Percentiles rank a stretch among this genome's conserved stretches.
phyloP scores from a whole-genome alignment of 2,329 filamentous ascomycete species.

The Penicillium sp. region DNA sequence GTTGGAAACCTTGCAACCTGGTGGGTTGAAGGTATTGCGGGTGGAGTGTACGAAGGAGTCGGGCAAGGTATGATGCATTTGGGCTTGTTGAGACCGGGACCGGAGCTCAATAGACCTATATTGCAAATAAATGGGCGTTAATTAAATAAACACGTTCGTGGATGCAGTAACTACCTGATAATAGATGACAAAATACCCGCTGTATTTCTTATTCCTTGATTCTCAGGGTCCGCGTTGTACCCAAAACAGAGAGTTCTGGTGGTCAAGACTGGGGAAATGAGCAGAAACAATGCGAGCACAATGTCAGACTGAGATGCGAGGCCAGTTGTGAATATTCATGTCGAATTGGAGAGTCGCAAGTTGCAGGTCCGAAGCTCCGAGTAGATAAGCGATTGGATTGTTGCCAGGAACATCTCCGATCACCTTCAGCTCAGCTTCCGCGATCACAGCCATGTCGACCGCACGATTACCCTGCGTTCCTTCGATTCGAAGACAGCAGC shows the following conservation, averaged over 20 bases:
- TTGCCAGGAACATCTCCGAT: not conserved
- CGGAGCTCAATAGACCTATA: constrained; percentile 17
- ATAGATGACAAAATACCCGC: not conserved
- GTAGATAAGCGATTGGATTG: constrained; percentile 6
- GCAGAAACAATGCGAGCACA: no score
- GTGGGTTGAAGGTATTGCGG: constrained; percentile 60
- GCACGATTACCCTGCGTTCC: constrained; percentile 39
- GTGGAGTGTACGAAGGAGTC: constrained; percentile 62
- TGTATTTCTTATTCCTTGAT: not conserved
- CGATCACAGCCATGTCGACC: constrained; percentile 29
- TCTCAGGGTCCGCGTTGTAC: constrained; percentile 7
- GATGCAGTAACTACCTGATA: not conserved
- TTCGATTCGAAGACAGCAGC: constrained; percentile 66
- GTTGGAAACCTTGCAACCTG: constrained; percentile 56
- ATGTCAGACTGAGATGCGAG: no score
- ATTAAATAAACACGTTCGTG: not conserved
- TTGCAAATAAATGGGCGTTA: constrained; percentile 8
- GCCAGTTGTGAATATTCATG: no score
- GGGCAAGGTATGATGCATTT: constrained; percentile 51
- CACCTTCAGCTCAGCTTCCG: not conserved
- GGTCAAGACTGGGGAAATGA: no score
- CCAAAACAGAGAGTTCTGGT: not conserved
- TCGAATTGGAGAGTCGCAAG: not conserved
- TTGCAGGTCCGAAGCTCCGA: not conserved
- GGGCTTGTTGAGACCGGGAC: constrained; percentile 27